These are phyloP conservation scores for Xylaria castorea DNA, from an alignment of 495 filamentous ascomycete species.

Conservation along the genomic window DNA sequence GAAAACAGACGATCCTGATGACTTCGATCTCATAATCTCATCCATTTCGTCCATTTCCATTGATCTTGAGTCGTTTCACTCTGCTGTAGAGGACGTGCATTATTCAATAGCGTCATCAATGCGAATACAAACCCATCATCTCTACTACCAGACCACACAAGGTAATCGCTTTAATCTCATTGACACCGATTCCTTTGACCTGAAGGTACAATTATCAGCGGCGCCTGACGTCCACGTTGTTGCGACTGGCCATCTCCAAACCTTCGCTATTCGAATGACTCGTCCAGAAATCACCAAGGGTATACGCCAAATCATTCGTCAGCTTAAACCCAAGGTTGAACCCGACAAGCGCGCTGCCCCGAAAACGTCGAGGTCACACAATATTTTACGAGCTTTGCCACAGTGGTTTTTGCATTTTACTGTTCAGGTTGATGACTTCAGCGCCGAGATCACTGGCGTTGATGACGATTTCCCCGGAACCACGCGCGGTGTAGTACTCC, in stretches of 20 bases:
- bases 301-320: constrained; percentile 85
- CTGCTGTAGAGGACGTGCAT: constrained; percentile 79
- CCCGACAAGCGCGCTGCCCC: constrained; percentile 64
- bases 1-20: constrained; percentile 69
- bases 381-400: constrained; percentile 78
- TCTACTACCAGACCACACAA: constrained; percentile 92
- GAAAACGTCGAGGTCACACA: constrained; percentile 58
- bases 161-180: constrained; percentile 84
- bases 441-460: constrained; percentile 86
- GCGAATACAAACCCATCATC: constrained; percentile 82
- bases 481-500: constrained; percentile 79
- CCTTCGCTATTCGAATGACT: constrained; percentile 87
- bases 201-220: constrained; percentile 84
- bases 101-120: constrained; percentile 85
- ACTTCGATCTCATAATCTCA: constrained; percentile 93
- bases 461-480: constrained; percentile 80
- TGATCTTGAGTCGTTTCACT: constrained; percentile 94
- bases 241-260: constrained; percentile 80
- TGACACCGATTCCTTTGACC: constrained; percentile 81
- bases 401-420: constrained; percentile 84
- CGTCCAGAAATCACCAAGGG: constrained; percentile 90
- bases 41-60: constrained; percentile 90
- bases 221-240: constrained; percentile 84
- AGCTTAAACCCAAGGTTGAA: constrained; percentile 68
- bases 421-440: constrained; percentile 87